Conservation (phyloP, 768 basidiomycete species). For the Suillus bovinus region DNA sequence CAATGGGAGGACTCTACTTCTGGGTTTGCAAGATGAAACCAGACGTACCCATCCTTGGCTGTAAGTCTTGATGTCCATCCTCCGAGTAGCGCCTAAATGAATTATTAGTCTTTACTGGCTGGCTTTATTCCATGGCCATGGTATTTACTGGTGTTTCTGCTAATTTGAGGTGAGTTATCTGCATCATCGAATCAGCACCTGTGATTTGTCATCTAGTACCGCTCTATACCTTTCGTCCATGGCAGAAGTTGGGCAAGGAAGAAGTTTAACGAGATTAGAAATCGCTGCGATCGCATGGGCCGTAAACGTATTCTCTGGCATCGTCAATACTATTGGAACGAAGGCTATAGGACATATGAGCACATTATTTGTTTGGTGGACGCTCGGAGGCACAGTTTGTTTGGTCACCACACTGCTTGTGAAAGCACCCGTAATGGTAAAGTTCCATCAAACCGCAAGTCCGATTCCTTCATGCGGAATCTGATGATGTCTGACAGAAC, state of each 20-base stretch:
- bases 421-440: constrained; percentile 53
- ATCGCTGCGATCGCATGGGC: constrained; percentile 57
- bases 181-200: background rate
- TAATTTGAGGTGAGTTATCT: constrained; percentile 44
- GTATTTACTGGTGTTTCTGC: constrained; percentile 60
- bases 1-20: constrained; percentile 61
- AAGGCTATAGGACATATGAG: constrained; percentile 58
- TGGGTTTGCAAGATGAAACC: constrained; percentile 67
- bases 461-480: background rate
- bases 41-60: constrained; percentile 51
- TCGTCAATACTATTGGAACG: constrained; percentile 57
- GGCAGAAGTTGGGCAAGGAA: constrained; percentile 47
- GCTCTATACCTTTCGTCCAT: constrained; percentile 58
- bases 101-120: constrained; percentile 48
- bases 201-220: constrained; percentile 32
- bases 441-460: background rate
- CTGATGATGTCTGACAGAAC: constrained; percentile 39
- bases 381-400: constrained; percentile 55
- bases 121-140: constrained; percentile 63
- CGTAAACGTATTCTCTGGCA: constrained; percentile 53
- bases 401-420: constrained; percentile 58
- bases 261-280: constrained; percentile 47
- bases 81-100: constrained; percentile 2
- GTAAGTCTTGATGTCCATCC: constrained; percentile 30
- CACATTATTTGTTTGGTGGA: constrained; percentile 61